Base-by-base conservation (phyloP, 2,329 filamentous ascomycete genomes). In the Ilyonectria destructans region DNA sequence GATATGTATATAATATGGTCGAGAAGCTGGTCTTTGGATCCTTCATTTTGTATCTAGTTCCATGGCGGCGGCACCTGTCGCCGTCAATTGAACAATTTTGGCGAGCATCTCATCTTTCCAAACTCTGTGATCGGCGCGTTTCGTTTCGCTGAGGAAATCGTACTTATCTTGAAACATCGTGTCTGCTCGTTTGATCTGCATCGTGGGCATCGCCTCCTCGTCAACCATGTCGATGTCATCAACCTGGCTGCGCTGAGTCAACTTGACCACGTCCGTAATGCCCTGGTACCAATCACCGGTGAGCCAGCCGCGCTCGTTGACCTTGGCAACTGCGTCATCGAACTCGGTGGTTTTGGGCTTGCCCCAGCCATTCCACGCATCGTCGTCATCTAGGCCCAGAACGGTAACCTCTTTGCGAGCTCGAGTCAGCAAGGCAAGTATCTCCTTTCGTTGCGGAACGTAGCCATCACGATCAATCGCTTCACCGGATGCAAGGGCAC, bases 81-180 rank as follows among this genome's bases (percentile, higher is more conserved):
- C 75, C 58, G 69, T 69, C 60, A 78, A 76, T 71, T 88, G 84
- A 51, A 87, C 79, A 65, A 93, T 88, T 71, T 85, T 85, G 66
- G 80, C 82, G 76, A 93, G 74, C 29, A 94, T 86, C 1, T 78
- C 81, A 5, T 85, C 83, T 79, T 91, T 91, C 93, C 93, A 96
- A 19, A 78, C 79, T 51, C 78, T 82, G 77, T 90, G 95, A 12
- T 91, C 89, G 46, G 83, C 83, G 73, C 86, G 85, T 71, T 89
- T 89, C 68, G 86, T 83, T 56, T 91, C 89, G 69, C 90, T 91
- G 73, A 95, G 79, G 75, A 91, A 93, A 75, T 95, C 92, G 74
- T 93, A 91, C 54, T 88, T 87, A 70, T 91, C 90, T 79, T 95
- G 92, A 73, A 95, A 89, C 92, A 95, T 95, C 2, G 90, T 92